phyloP scores from a whole-genome alignment of 2,329 filamentous ascomycete species.

The Lachnellula subtilissima region DNA sequence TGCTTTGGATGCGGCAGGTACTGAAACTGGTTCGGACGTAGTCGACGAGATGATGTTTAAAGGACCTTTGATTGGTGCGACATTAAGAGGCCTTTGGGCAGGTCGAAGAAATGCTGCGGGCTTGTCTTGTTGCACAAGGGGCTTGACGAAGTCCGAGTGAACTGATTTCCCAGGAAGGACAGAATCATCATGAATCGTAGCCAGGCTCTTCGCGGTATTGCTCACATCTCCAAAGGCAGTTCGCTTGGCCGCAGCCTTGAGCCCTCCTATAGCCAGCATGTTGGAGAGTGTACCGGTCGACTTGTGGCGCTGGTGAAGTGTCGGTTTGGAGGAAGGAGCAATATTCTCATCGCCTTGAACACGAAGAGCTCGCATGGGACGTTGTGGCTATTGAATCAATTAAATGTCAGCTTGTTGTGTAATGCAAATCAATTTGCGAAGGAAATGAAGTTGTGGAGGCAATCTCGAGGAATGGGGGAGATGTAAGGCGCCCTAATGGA shows the following conservation, averaged over 20 bases:
- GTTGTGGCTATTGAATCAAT: slow-evolving; percentile 57
- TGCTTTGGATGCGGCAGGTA: slow-evolving; percentile 26
- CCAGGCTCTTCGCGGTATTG: slow-evolving; percentile 49
- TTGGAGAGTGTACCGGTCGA: slow-evolving; percentile 60
- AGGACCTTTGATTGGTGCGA: slow-evolving; percentile 15
- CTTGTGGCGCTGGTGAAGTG: slow-evolving; percentile 76
- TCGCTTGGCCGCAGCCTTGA: slow-evolving; percentile 67
- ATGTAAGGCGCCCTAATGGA: neutral
- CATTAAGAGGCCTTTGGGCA: slow-evolving; percentile 53
- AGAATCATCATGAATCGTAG: slow-evolving; percentile 51
- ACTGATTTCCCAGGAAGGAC: slow-evolving; percentile 42
- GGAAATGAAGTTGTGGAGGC: slow-evolving; percentile 18
- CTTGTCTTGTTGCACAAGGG: slow-evolving; percentile 30
- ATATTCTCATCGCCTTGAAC: slow-evolving; percentile 68
- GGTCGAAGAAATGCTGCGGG: slow-evolving; percentile 49
- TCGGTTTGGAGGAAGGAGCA: slow-evolving; percentile 49
- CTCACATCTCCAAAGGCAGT: slow-evolving; percentile 79
- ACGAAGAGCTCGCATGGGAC: slow-evolving; percentile 54
- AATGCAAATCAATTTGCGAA: slow-evolving; percentile 7
- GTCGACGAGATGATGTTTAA: slow-evolving; percentile 5
- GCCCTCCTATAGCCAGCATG: slow-evolving; percentile 46
- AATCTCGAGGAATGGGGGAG: slow-evolving; percentile 17
- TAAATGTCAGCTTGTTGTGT: slow-evolving; percentile 24
- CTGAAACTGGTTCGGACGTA: slow-evolving; percentile 9
- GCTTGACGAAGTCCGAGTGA: slow-evolving; percentile 25